Evolutionary conservation across 176 grass and related monocot genomes (phyloP).

Genomic region (Luzula sylvatica): DNA sequence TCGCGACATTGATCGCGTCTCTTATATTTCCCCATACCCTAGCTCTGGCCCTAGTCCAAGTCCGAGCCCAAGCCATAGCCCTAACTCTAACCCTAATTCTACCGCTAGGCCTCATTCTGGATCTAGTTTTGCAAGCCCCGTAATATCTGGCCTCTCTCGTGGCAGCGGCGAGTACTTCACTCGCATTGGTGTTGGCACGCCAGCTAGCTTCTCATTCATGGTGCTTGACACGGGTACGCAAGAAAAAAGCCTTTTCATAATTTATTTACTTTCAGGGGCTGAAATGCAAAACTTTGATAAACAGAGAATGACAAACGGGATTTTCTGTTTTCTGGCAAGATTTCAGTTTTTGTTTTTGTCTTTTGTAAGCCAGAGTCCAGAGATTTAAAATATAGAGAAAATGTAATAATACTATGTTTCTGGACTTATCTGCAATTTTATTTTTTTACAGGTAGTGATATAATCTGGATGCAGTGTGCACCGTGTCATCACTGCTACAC

Average conservation of each 20-base stretch:
- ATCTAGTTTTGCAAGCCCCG: conserved; percentile 35
- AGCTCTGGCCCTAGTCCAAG: too few relatives aligned
- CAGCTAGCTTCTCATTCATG: conserved; percentile 54
- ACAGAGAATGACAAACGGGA: not conserved
- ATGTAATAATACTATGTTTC: conserved; percentile 3
- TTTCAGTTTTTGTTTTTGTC: not conserved
- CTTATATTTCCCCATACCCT: conserved; percentile 2
- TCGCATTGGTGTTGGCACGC: conserved; percentile 72
- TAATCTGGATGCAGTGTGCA: conserved; percentile 83
- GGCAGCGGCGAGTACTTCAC: conserved; percentile 96
- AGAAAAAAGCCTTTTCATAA: not conserved
- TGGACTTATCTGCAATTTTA: too few relatives aligned
- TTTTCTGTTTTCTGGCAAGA: not conserved
- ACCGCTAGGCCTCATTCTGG: not conserved
- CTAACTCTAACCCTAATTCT: conserved; percentile 3
- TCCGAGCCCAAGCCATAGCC: too few relatives aligned
- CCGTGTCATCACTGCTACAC: conserved; percentile 84
- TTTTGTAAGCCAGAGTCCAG: not conserved
- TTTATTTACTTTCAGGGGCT: not conserved
- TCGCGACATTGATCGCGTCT: conserved; percentile 18
- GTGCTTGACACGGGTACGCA: conserved; percentile 55
- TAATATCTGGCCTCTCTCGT: conserved; percentile 70
- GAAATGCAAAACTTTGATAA: conserved; percentile 1
- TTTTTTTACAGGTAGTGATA: conserved; percentile 48
- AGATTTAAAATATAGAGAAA: not conserved